Conservation (phyloP, 2,329 filamentous ascomycete genomes). For the Microcyclosporella mali region DNA sequence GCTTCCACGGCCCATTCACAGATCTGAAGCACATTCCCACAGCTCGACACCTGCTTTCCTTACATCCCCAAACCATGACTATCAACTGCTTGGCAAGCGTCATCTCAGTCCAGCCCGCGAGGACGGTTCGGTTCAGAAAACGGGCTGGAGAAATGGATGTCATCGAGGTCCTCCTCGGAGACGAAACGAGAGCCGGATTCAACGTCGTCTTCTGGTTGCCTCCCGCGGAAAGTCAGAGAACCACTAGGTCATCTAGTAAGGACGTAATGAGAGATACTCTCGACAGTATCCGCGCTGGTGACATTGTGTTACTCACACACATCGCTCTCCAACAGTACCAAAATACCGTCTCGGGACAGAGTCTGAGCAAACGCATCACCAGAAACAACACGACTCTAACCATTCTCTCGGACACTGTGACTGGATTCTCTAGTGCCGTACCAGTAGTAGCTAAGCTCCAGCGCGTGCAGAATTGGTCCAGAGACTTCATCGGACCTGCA, state of each 20-base stretch:
- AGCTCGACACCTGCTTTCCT: constrained; percentile 57
- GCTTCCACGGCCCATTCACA: constrained; percentile 46
- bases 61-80: constrained; percentile 74
- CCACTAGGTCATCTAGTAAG: constrained; percentile 14
- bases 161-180: constrained; percentile 72
- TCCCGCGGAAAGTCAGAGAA: constrained; percentile 27
- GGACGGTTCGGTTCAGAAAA: constrained; percentile 59
- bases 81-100: constrained; percentile 76
- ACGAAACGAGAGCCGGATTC: constrained; percentile 78
- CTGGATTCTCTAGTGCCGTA: constrained; percentile 51
- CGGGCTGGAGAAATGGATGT: constrained; percentile 50
- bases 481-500: constrained; percentile 59
- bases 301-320: constrained; percentile 73
- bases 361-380: constrained; percentile 64
- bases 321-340: constrained; percentile 71
- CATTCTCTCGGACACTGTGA: constrained; percentile 10
- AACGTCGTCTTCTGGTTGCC: constrained; percentile 77
- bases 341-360: constrained; percentile 77
- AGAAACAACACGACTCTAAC: constrained; percentile 56
- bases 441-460: constrained; percentile 55
- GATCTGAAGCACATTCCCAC: constrained; percentile 66
- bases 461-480: constrained; percentile 68
- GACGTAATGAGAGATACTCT: constrained; percentile 37
- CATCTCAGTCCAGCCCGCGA: constrained; percentile 62
- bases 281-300: constrained; percentile 56